Percentiles rank a stretch among this genome's conserved stretches.
These are phyloP conservation scores for Xylaria scruposa DNA, from an alignment of 495 filamentous ascomycete species.

Conservation along the genomic window DNA sequence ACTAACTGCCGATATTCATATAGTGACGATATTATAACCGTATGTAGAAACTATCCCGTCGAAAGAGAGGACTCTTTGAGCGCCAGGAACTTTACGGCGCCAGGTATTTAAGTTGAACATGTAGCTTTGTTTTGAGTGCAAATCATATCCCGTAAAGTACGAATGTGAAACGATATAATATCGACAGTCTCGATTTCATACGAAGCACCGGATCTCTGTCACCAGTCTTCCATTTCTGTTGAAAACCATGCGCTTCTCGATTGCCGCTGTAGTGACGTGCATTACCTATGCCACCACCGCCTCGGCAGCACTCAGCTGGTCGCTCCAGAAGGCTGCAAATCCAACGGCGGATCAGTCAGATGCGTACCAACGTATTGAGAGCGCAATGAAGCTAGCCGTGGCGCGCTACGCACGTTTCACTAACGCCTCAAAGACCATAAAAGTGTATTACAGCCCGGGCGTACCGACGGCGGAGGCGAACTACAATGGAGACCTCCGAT, in stretches of 20 bases:
- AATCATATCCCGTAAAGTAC: background rate
- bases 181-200: background rate
- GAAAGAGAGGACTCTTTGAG: background rate
- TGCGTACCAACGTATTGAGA: constrained; percentile 48
- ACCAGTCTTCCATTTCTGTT: background rate
- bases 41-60: constrained; percentile 6
- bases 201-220: background rate
- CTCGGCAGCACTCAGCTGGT: constrained; percentile 43
- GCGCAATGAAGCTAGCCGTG: constrained; percentile 44
- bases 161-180: background rate
- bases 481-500: constrained; percentile 54
- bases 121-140: background rate
- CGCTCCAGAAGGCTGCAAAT: constrained; percentile 39
- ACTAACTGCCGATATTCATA: background rate
- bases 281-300: constrained; percentile 36
- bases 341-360: constrained; percentile 48
- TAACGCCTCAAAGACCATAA: constrained; percentile 43
- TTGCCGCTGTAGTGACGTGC: constrained; percentile 32
- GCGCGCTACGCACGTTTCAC: constrained; percentile 46
- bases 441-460: constrained; percentile 45
- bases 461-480: constrained; percentile 51
- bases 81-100: too few species aligned
- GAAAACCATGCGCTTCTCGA: constrained; percentile 41
- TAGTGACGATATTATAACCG: constrained; percentile 9
- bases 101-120: constrained; percentile 14